Evolutionary conservation across 2,329 filamentous ascomycete genomes (phyloP), one percentile per base, ranked within the genome.

Genomic region (Trichoderma atroviride): DNA sequence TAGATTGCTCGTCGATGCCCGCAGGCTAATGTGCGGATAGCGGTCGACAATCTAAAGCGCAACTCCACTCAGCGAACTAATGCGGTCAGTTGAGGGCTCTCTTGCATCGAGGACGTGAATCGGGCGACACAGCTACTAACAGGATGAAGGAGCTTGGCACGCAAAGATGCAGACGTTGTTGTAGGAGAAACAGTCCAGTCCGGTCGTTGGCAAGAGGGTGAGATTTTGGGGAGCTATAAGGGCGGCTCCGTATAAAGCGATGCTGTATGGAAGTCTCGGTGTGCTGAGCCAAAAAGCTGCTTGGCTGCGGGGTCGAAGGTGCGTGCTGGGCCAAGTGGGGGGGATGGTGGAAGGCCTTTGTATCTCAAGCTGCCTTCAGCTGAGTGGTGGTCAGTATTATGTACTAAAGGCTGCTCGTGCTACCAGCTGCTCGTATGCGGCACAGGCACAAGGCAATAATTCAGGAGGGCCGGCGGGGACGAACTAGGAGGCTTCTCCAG

Each of bases 271-370:
- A 62, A 47, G 35, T 62, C 58, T 69, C 37, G 66, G 66, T 57
- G 57, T 57, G 66, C 31, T 57, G 27, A 63, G 22, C 35, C 24
- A 69, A 57, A 68, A 37, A 61, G 65, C 40, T 24, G 56, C 35
- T 53, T 27, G 33, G 66, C 66, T 69, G 66, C 66, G 66, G 66
- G 66, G 66, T 69, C 66, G 29, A 55, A 58, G 43, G 58, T 61
- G 66, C 35, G 47, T 43, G 66, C 55, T 61, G 40, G 65, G 22
- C 43, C 29, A 55, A 60, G 57, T 60, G 57, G 65, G 56, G 65
- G 57, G 56, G 65, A 47, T 40, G 40, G 63, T 37, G 35, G 27
- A 50, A 29, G 53, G 22, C 14, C 63, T 67, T 67, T 58, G 64
- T 67, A 67, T 52, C 11, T 50, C 47, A 24, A 24, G 47, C 50